Conservation (phyloP, 1,139 yeast genomes). For the Sugiyamaella sp. region DNA sequence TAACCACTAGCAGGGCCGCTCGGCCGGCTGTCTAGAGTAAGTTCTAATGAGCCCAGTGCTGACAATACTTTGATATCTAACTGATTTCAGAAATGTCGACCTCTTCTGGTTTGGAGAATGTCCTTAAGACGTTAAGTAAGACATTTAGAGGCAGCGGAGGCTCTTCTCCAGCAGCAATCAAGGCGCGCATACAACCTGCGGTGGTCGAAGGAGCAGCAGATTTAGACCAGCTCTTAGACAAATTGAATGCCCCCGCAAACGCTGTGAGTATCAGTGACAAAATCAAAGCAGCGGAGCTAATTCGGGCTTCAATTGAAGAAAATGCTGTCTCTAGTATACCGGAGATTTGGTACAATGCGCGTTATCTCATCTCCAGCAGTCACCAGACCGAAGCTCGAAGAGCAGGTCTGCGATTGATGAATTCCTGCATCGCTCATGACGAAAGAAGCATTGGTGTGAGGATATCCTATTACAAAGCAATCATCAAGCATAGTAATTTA, state of each 20-base stretch:
- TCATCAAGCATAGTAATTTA: slow-evolving; percentile 52
- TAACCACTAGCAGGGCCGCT: no score
- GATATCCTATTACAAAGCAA: slow-evolving; percentile 62
- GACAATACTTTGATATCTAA: no score
- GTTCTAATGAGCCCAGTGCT: no score
- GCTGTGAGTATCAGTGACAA: slow-evolving; percentile 25
- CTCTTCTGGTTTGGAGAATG: slow-evolving; percentile 21
- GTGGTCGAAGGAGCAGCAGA: slow-evolving; percentile 66
- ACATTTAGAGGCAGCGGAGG: slow-evolving; percentile 30
- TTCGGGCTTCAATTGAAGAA: slow-evolving; percentile 55
- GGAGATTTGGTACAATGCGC: slow-evolving; percentile 75
- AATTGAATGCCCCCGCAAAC: slow-evolving; percentile 45
- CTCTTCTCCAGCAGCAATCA: slow-evolving; percentile 30
- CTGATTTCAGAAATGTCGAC: slow-evolving; percentile 18
- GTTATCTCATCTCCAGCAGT: slow-evolving; percentile 54
- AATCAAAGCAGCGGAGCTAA: slow-evolving; percentile 55
- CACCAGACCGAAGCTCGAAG: slow-evolving; percentile 52
- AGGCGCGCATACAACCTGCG: slow-evolving; percentile 53
- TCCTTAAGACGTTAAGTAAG: slow-evolving; percentile 19
- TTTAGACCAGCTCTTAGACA: slow-evolving; percentile 50
- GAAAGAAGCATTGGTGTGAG: slow-evolving; percentile 52
- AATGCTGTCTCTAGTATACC: slow-evolving; percentile 63
- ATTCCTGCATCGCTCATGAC: slow-evolving; percentile 58
- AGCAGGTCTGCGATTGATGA: slow-evolving; percentile 57
- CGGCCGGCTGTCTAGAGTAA: slow-evolving; percentile 11